These are phyloP conservation scores for Talaromyces verruculosus DNA, from an alignment of 2,329 filamentous ascomycete species.

Conservation along the genomic window DNA sequence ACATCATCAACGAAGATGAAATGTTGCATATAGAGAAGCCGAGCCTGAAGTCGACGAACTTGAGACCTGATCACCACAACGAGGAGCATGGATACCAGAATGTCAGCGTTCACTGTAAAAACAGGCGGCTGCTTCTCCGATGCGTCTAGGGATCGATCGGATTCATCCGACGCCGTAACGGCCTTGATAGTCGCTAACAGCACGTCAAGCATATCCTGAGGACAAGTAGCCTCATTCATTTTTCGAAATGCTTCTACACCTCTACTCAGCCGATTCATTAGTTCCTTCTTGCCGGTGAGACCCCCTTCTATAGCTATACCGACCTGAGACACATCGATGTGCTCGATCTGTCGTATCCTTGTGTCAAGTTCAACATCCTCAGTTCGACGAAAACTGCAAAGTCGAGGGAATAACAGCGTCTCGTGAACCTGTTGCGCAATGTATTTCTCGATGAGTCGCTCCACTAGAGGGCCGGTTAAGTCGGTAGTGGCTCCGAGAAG, in stretches of 20 bases:
- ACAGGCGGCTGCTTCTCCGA: conserved; percentile 56
- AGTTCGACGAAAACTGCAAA: conserved; percentile 72
- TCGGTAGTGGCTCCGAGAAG: conserved; percentile 90
- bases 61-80: conserved; percentile 91
- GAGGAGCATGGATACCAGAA: conserved; percentile 84
- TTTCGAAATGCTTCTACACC: conserved; percentile 89
- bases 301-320: conserved; percentile 83
- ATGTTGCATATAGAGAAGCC: conserved; percentile 90
- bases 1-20: conserved; percentile 99
- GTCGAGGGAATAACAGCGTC: conserved; percentile 73
- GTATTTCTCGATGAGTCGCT: conserved; percentile 92
- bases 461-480: conserved; percentile 85
- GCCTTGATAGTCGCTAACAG: conserved; percentile 79
- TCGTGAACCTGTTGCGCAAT: conserved; percentile 91
- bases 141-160: conserved; percentile 40
- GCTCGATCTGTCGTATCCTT: conserved; percentile 89
- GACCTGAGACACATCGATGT: conserved; percentile 90
- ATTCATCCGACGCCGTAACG: conserved; percentile 65
- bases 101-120: conserved; percentile 79
- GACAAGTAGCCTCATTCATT: conserved; percentile 72
- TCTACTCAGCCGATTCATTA: conserved; percentile 71
- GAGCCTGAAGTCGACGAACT: conserved; percentile 80
- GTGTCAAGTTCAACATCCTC: conserved; percentile 87
- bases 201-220: conserved; percentile 84
- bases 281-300: conserved; percentile 72